Base-by-base conservation (phyloP, 345 rosid species). In the Pistacia integerrima region DNA sequence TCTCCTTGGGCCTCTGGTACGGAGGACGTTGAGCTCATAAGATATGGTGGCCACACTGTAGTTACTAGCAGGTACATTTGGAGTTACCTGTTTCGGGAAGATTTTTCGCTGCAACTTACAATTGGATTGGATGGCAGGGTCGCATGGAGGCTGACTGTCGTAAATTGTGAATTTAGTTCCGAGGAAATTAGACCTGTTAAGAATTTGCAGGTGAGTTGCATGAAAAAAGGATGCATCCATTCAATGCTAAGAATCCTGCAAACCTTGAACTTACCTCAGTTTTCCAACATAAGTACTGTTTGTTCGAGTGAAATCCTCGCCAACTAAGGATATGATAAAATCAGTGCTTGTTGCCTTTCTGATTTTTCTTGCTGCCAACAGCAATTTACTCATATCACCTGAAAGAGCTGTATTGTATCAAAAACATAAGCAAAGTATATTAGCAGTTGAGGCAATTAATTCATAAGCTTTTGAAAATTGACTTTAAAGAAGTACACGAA, bases 1-100 rank as follows among this genome's bases (percentile, higher is more conserved):
- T 82, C 94, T 90, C 84, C 98, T 89, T 28, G 98, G 98, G 68
- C 98, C 98, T 82, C 97, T 80, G 35, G 97, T 90, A 54, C 94
- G 92, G 16, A 94, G 90, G 14, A 93, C 90, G 69, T 91, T 94
- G 68, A 94, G 92, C 86, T 94, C 93, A 44, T 90, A 93, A 70
- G 88, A 80, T 74, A 94, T 80, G 38, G 87, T 83, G 57, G 90
- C 94, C 51, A 86, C 81, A 38, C 57, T 81, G 76, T 85, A 81
- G 65, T 82, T 89, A 55, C 79, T 79, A 33, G 82, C 66, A 63
- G 87, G 78, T 10, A 75, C 75, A 81, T 80, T 73, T 48, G 89
- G 76, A 75, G 97, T 78, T 20, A 80, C 88, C 75, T 85, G 88
- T 80, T 79, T 75, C 25, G 84, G 78, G 70, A 79, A 85, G 25